phyloP scores from a whole-genome alignment of 2,329 filamentous ascomycete genomes.

The Onygenales sp. region DNA sequence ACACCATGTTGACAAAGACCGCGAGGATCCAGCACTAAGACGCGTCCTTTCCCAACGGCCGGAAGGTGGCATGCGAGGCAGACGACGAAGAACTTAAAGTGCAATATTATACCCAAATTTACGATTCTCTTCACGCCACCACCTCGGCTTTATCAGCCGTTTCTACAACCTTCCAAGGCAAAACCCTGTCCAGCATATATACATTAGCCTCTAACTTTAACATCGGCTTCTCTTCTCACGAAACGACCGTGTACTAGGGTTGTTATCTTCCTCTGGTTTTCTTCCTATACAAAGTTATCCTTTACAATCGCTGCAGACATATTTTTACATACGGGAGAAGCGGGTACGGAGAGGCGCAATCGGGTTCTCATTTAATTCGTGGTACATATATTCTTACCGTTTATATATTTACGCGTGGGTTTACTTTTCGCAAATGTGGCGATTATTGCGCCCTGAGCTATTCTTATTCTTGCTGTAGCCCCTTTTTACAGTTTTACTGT shows the following conservation, averaged over 20 bases:
- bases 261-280: not conserved
- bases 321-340: not conserved
- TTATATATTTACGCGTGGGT: conserved; percentile 2
- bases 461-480: not conserved
- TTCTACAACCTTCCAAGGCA: no score
- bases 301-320: no score
- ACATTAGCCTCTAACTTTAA: no score
- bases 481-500: not conserved
- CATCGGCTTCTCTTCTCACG: no score
- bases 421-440: not conserved
- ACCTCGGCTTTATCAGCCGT: not conserved
- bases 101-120: conserved; percentile 2
- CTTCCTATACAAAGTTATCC: no score
- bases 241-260: no score
- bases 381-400: conserved; percentile 4
- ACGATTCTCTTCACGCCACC: not conserved
- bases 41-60: conserved; percentile 79
- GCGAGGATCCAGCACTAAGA: conserved; percentile 71
- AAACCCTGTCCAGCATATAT: no score
- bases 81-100: conserved; percentile 51
- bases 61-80: conserved; percentile 72
- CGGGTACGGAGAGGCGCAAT: not conserved
- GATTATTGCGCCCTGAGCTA: no score
- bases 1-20: conserved; percentile 82
- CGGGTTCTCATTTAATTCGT: not conserved